Evolutionary conservation across 768 basidiomycete genomes (phyloP).

Genomic region (Kwoniella dendrophila): DNA sequence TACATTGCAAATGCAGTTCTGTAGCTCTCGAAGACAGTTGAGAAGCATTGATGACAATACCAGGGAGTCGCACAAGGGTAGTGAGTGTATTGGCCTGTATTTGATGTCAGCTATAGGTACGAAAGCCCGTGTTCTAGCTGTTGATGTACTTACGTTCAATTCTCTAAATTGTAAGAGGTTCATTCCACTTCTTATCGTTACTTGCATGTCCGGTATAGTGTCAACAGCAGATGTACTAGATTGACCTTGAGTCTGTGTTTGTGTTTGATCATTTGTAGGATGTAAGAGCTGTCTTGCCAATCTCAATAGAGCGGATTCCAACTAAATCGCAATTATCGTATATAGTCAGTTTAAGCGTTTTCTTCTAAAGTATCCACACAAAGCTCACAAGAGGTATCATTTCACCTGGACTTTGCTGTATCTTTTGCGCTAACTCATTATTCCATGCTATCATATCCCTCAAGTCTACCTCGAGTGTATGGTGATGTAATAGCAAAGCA

Average conservation of each 20-base stretch:
- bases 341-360: not conserved
- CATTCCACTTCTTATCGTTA: slow-evolving; percentile 83
- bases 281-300: slow-evolving; percentile 81
- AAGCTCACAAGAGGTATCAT: slow-evolving; percentile 76
- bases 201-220: slow-evolving; percentile 73
- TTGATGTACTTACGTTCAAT: slow-evolving; percentile 64
- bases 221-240: slow-evolving; percentile 38
- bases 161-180: slow-evolving; percentile 93
- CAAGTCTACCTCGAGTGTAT: slow-evolving; percentile 82
- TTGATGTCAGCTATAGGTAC: not conserved
- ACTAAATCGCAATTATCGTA: slow-evolving; percentile 60
- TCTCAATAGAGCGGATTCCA: slow-evolving; percentile 86
- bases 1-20: slow-evolving; percentile 88
- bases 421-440: slow-evolving; percentile 86
- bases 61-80: slow-evolving; percentile 92
- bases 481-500: slow-evolving; percentile 84
- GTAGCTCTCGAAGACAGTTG: slow-evolving; percentile 90
- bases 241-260: slow-evolving; percentile 43
- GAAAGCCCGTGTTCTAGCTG: not conserved
- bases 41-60: slow-evolving; percentile 96
- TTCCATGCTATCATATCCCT: slow-evolving; percentile 72
- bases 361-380: not conserved
- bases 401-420: slow-evolving; percentile 87
- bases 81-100: slow-evolving; percentile 78
- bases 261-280: slow-evolving; percentile 65